These are phyloP conservation scores for Ustilaginoidea virens DNA, from an alignment of 2,329 filamentous ascomycete genomes.

Conservation along the genomic window DNA sequence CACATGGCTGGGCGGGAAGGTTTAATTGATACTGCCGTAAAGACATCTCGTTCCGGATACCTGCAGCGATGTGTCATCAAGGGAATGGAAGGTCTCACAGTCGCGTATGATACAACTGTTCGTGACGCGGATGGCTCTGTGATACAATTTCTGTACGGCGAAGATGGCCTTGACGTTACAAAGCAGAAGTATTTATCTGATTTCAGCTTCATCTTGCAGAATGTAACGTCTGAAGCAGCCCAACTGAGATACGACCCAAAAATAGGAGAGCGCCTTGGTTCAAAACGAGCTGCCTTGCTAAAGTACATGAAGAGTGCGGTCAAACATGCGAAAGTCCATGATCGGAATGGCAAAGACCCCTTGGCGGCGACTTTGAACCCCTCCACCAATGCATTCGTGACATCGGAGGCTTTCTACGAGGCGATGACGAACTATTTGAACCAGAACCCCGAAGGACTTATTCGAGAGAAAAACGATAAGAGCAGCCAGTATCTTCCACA, in stretches of 20 bases:
- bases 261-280: constrained; percentile 27
- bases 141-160: constrained; percentile 90
- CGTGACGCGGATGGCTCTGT: constrained; percentile 86
- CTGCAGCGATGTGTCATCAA: constrained; percentile 95
- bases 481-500: constrained; percentile 11
- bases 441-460: constrained; percentile 49
- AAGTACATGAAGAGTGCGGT: constrained; percentile 71
- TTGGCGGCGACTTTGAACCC: constrained; percentile 60
- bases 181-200: constrained; percentile 86
- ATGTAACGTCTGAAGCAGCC: constrained; percentile 65
- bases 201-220: constrained; percentile 80
- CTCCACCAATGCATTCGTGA: constrained; percentile 65
- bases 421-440: constrained; percentile 65
- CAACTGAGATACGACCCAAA: constrained; percentile 52
- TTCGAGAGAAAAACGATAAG: constrained; percentile 28
- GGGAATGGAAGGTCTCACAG: constrained; percentile 88
- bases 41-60: constrained; percentile 93
- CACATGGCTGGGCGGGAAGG: constrained; percentile 98
- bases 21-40: constrained; percentile 96
- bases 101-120: constrained; percentile 88
- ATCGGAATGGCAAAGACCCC: constrained; percentile 53
- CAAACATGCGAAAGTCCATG: constrained; percentile 49
- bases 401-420: constrained; percentile 72
- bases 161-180: constrained; percentile 86
- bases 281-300: constrained; percentile 44